Evolutionary conservation across 306 rosid species (phyloP).

Genomic region (Fagus crenata): DNA sequence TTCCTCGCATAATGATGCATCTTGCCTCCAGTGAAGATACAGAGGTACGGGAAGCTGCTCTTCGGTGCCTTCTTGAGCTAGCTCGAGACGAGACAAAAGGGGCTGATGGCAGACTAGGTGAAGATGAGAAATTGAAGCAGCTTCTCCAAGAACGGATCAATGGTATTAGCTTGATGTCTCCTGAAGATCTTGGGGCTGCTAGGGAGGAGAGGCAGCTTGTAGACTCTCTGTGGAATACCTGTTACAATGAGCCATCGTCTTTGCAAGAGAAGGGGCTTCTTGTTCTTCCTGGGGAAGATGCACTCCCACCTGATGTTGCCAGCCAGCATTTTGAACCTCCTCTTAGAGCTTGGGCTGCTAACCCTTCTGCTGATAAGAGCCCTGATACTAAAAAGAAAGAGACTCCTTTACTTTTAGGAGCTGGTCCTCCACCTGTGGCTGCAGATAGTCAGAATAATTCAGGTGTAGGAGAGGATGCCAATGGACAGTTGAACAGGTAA

Average conservation of each 20-base stretch:
- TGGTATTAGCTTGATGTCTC: constrained; percentile 58
- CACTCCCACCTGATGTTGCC: constrained; percentile 73
- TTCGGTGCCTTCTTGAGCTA: constrained; percentile 66
- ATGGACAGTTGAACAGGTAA: not conserved
- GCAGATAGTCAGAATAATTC: constrained; percentile 32
- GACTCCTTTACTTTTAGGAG: constrained; percentile 65
- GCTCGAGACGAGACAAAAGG: constrained; percentile 40
- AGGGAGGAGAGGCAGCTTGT: constrained; percentile 83
- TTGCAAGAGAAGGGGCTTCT: constrained; percentile 78
- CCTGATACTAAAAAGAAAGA: constrained; percentile 45
- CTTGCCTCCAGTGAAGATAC: constrained; percentile 73
- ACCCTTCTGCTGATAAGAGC: constrained; percentile 37
- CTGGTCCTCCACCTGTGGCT: constrained; percentile 46
- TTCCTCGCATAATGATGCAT: constrained; percentile 68
- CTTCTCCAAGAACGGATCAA: constrained; percentile 75
- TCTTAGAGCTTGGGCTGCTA: constrained; percentile 61
- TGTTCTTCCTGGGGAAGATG: constrained; percentile 79
- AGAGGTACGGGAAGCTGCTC: constrained; percentile 88
- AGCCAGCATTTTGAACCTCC: constrained; percentile 80
- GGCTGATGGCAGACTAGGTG: constrained; percentile 29
- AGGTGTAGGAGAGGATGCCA: constrained; percentile 26
- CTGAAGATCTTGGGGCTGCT: constrained; percentile 74
- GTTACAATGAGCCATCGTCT: constrained; percentile 64
- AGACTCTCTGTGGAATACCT: constrained; percentile 72
- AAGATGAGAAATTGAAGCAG: constrained; percentile 63